Evolutionary conservation across 2,329 filamentous ascomycete species (phyloP), one percentile per base, ranked within the genome.

Genomic region (Aureobasidium subglaciale): DNA sequence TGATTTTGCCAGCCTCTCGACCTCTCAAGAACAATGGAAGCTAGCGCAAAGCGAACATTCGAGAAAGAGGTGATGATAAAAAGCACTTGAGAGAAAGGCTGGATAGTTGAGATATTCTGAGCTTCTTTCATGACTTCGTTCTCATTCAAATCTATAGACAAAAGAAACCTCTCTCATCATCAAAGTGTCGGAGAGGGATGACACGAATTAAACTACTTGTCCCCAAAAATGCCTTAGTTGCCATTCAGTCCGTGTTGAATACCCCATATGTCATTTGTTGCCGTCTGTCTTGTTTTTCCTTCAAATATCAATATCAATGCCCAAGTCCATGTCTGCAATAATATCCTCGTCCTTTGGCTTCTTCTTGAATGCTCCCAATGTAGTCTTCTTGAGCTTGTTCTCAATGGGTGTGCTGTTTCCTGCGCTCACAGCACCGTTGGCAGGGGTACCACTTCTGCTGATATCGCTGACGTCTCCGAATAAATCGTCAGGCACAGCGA

Each of bases 281-380:
- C 24, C 32, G 7, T 6, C 22, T 25, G 9, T 43, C 40, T 6
- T 13, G 15, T 42, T 42, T 38, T 30, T 38, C 20, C 15, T 3
- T 72, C 65, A 89, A 63, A 95, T 89, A 62, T 95, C 90, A 64
- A 96, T 85, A 63, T 97, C 92, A 68, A 97, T 90, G 25, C 90
- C 92, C 63, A 97, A 74, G 68, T 97, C 93, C 75, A 97, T 76
- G 32, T 45, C 40, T 1, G 87, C 90, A 70, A 97, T 92, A 56
- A 96, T 87, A 66, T 97, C 93, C 67, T 97, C 93, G 59, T 96
- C 91, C 76, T 87, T 86, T 56, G 90, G 81, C 27, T 86, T 85
- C 72, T 88, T 80, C 62, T 78, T 85, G 68, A 61, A 25, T 64
- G 64, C 57, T 70, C 70, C 55, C 69, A 70, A 69, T 11, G 49